Conservation (phyloP, 768 basidiomycete species). For the Amanita rubescens region DNA sequence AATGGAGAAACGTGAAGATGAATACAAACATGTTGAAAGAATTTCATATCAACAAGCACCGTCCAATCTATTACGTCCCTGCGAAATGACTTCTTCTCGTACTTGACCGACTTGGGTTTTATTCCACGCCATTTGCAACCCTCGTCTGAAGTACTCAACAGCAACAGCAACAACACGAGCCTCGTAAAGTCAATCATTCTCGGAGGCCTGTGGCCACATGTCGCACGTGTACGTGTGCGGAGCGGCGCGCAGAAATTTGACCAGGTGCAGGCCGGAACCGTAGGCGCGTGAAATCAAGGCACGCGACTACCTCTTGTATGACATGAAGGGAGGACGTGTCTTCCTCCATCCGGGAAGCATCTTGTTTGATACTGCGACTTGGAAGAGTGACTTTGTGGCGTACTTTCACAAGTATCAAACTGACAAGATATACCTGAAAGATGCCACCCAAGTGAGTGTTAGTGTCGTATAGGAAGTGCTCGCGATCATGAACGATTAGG, state of each 20-base stretch:
- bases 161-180: slow-evolving; percentile 58
- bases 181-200: slow-evolving; percentile 80
- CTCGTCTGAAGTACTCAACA: slow-evolving; percentile 46
- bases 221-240: slow-evolving; percentile 72
- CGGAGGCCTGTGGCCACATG: slow-evolving; percentile 82
- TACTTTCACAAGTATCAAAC: slow-evolving; percentile 83
- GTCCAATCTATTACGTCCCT: slow-evolving; percentile 74
- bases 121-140: slow-evolving; percentile 41
- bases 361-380: slow-evolving; percentile 62
- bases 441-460: slow-evolving; percentile 70
- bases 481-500: slow-evolving; percentile 28
- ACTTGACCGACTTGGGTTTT: slow-evolving; percentile 67
- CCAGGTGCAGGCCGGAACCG: slow-evolving; percentile 73
- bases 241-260: slow-evolving; percentile 74
- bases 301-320: slow-evolving; percentile 77
- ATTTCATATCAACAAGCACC: slow-evolving; percentile 72
- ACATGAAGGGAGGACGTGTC: slow-evolving; percentile 56
- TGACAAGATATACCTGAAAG: slow-evolving; percentile 77
- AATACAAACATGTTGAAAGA: slow-evolving; percentile 32
- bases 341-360: slow-evolving; percentile 83
- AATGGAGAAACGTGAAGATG: neutral
- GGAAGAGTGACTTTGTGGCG: slow-evolving; percentile 73
- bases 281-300: slow-evolving; percentile 82
- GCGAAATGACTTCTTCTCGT: slow-evolving; percentile 67
- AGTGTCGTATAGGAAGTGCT: neutral